Evolutionary conservation across 257 asterid species (phyloP), one percentile per base, ranked within the genome.

Genomic region (Jasminum sambac): DNA sequence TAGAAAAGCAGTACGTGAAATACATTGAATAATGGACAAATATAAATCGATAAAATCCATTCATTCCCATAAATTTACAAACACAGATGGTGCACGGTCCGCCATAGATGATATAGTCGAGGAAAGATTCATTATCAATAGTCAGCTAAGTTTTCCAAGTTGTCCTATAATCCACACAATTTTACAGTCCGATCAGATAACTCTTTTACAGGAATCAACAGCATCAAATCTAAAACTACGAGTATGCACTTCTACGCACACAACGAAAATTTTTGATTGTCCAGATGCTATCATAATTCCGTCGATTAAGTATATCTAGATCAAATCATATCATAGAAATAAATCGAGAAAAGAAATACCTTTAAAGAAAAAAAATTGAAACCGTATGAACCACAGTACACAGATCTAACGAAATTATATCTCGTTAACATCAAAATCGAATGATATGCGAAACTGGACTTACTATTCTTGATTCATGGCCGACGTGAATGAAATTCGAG

Each of bases 401-500:
- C 38, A 68, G 75, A 63, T 64, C 63, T 59, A 64, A 62, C 17
- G 8, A 23, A 65, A 59, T 13, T 12, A 55, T 5, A 69, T 25
- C 63, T 9, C 10, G 25, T 34, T n/a, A 6, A 65, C 23, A 16
- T 8, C 11, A 8, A 26, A 44, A 36, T 44, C 7, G 38, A 59
- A 74, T 8, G 19, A n/a, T n/a, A n/a, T n/a, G n/a, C n/a, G 9
- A 39, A 68, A 64, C 61, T n/a, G 63, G 19, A 78, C 87, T 81
- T 81, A 87, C 93, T 87, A 87, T 85, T 87, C 93, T 2, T 88
- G 88, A 87, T 85, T 87, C 93, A 87, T 87, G 77, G 67, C 87
- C 57, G 26, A 50, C 19, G 10, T 50, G 60, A 59, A 66, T n/a
- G n/a, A n/a, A n/a, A 55, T 3, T 50, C 16, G 57, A 65, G 44